Conservation (phyloP, 2,329 filamentous ascomycete genomes). For the Sporothrix brasiliensis region DNA sequence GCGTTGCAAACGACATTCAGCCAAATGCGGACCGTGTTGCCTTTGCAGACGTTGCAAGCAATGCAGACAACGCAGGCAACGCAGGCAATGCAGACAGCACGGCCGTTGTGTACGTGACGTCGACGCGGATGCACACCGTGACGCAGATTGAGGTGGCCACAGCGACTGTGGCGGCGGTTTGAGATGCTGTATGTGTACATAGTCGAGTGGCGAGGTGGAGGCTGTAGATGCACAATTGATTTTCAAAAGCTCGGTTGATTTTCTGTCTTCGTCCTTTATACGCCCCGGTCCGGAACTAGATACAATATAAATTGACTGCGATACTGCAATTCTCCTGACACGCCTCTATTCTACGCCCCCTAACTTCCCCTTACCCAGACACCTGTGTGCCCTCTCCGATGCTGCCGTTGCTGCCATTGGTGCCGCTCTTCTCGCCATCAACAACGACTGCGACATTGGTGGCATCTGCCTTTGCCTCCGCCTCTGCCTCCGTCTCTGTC, state of each 20-base stretch:
- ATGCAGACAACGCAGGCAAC: not conserved
- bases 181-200: not conserved
- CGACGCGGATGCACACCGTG: constrained; percentile 18
- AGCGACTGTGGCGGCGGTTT: not conserved
- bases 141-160: not conserved
- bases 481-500: not conserved
- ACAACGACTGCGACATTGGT: not conserved
- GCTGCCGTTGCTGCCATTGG: not conserved
- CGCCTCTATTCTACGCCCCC: too few species aligned
- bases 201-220: not conserved
- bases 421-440: not conserved
- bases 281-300: not conserved
- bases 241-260: constrained; percentile 16
- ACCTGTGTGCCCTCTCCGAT: not conserved
- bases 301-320: not conserved
- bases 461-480: not conserved
- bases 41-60: not conserved
- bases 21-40: not conserved
- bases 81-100: not conserved
- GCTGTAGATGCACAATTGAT: not conserved
- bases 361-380: not conserved
- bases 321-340: too few species aligned
- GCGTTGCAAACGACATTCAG: not conserved
- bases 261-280: not conserved
- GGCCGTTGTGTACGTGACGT: constrained; percentile 3